These are phyloP conservation scores for Aspergillus sp. DNA, from an alignment of 2,329 filamentous ascomycete genomes.

Conservation along the genomic window DNA sequence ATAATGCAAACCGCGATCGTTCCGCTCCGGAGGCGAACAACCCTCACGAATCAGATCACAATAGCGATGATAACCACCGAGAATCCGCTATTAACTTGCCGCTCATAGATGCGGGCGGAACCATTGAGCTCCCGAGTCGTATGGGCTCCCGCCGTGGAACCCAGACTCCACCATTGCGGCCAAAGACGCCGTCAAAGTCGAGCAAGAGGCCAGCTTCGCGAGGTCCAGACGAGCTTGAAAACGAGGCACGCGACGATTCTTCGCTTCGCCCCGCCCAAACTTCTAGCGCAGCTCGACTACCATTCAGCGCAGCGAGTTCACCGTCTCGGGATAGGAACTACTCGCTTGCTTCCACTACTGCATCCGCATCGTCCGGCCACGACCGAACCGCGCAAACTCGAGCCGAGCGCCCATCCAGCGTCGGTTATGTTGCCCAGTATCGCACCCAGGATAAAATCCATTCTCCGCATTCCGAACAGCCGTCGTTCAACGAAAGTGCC, in stretches of 20 bases:
- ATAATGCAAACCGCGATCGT: conserved; percentile 24
- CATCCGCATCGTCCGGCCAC: conserved; percentile 38
- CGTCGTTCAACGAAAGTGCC: conserved; percentile 41
- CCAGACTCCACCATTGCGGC: conserved; percentile 41
- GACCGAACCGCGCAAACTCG: conserved; percentile 25
- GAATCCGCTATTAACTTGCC: conserved; percentile 54
- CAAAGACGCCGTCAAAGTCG: conserved; percentile 48
- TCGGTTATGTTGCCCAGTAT: conserved; percentile 52
- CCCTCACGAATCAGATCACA: conserved; percentile 30
- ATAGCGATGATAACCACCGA: conserved; percentile 14
- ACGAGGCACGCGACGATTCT: conserved; percentile 10
- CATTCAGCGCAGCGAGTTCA: conserved; percentile 41
- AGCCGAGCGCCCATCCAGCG: conserved; percentile 45
- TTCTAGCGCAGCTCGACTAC: conserved; percentile 38
- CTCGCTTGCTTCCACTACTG: conserved; percentile 39
- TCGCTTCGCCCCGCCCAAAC: conserved; percentile 23
- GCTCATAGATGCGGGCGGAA: conserved; percentile 58
- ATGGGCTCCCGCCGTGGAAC: conserved; percentile 60
- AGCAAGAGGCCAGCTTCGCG: conserved; percentile 52
- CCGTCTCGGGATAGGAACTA: conserved; percentile 36
- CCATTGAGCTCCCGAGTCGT: conserved; percentile 64
- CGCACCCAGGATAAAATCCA: conserved; percentile 51
- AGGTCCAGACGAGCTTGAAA: conserved; percentile 13
- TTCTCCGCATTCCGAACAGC: conserved; percentile 38
- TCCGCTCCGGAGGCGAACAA: conserved; percentile 24